Evolutionary conservation across 1,139 yeast genomes (phyloP).

Genomic region (Diutina scorzettiae): DNA sequence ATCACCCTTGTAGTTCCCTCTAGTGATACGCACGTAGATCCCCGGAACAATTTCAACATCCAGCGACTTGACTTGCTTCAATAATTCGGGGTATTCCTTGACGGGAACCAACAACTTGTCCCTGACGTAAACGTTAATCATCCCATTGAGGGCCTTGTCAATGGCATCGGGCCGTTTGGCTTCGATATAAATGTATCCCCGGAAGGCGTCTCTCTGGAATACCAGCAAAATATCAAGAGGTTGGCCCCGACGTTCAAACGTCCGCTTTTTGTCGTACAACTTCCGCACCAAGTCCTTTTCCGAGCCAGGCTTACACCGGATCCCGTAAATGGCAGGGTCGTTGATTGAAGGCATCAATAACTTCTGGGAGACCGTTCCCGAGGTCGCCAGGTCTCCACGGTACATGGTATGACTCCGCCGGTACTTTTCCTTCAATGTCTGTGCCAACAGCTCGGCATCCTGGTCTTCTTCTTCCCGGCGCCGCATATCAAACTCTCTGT

Average conservation of each 20-base stretch:
- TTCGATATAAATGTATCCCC: slow-evolving; percentile 86
- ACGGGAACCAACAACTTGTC: slow-evolving; percentile 82
- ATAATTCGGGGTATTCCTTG: slow-evolving; percentile 85
- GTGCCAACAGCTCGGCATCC: slow-evolving; percentile 92
- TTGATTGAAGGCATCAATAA: slow-evolving; percentile 89
- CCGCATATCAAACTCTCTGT: slow-evolving; percentile 84
- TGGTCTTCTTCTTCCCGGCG: slow-evolving; percentile 86
- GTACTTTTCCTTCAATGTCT: slow-evolving; percentile 82
- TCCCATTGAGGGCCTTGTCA: slow-evolving; percentile 75
- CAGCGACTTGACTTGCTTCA: slow-evolving; percentile 80
- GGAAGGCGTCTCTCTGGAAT: slow-evolving; percentile 87
- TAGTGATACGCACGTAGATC: slow-evolving; percentile 75
- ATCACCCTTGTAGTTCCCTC: slow-evolving; percentile 90
- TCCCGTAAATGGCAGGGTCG: slow-evolving; percentile 94
- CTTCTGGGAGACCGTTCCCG: slow-evolving; percentile 80
- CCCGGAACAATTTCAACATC: slow-evolving; percentile 89
- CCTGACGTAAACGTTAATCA: slow-evolving; percentile 69
- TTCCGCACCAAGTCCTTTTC: slow-evolving; percentile 87
- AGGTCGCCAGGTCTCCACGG: slow-evolving; percentile 71
- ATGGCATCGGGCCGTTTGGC: slow-evolving; percentile 92
- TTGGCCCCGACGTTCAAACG: slow-evolving; percentile 46
- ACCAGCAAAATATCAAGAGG: slow-evolving; percentile 77
- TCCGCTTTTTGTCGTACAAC: slow-evolving; percentile 66
- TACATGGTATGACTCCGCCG: slow-evolving; percentile 80
- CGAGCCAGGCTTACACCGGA: slow-evolving; percentile 84